Conservation (phyloP, 2,329 filamentous ascomycete genomes). For the Diaporthe sp. region DNA sequence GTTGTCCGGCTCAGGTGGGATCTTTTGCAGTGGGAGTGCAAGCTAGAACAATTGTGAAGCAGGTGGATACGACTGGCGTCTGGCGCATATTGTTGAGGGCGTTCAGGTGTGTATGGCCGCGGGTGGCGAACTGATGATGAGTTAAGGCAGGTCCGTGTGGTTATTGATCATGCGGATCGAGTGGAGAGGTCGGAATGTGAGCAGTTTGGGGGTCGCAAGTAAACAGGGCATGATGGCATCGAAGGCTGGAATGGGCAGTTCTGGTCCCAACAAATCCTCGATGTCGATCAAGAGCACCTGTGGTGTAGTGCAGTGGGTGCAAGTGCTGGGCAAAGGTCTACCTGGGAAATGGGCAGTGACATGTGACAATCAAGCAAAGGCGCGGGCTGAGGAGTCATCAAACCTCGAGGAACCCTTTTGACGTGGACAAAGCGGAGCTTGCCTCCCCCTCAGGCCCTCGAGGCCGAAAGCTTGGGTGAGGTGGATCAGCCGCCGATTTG, state of each 20-base stretch:
- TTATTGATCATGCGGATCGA: slow-evolving; percentile 3
- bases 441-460: background rate
- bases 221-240: slow-evolving; percentile 27
- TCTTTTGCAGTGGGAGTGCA: slow-evolving; percentile 4
- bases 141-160: background rate
- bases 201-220: slow-evolving; percentile 4
- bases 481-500: slow-evolving; percentile 18
- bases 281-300: slow-evolving; percentile 13
- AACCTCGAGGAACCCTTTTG: background rate
- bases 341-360: background rate
- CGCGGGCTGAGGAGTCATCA: slow-evolving; percentile 10
- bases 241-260: slow-evolving; percentile 28
- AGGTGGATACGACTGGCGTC: background rate
- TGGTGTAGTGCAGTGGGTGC: background rate
- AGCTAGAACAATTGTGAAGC: slow-evolving; percentile 1
- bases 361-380: slow-evolving; percentile 14
- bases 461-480: slow-evolving; percentile 4
- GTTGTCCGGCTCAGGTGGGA: background rate
- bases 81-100: slow-evolving; percentile 14
- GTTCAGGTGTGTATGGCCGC: background rate
- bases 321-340: too few species aligned
- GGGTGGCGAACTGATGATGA: slow-evolving; percentile 18
- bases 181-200: slow-evolving; percentile 21
- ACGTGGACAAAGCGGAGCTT: slow-evolving; percentile 25
- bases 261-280: slow-evolving; percentile 29